Conservation (phyloP, 441 rosid species). For the Populus tomentosa region DNA sequence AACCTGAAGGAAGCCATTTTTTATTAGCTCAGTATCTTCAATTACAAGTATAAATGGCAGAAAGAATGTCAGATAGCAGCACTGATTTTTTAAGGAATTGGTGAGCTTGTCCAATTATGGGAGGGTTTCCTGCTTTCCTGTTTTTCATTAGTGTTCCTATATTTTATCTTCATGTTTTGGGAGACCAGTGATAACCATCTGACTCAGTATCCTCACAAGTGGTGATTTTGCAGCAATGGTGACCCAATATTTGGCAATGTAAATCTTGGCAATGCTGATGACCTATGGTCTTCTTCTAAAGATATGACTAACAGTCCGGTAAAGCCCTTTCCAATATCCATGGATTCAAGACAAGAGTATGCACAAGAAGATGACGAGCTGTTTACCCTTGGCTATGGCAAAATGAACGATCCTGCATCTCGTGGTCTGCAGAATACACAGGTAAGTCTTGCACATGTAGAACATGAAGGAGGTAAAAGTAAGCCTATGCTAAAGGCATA, state of each 20-base stretch:
- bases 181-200: slow-evolving; percentile 32
- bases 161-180: neutral
- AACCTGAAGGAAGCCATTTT: neutral
- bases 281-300: slow-evolving; percentile 77
- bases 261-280: slow-evolving; percentile 63
- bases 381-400: slow-evolving; percentile 33
- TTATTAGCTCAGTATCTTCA: neutral
- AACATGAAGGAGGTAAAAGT: slow-evolving; percentile 35
- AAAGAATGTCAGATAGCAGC: neutral
- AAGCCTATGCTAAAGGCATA: slow-evolving; percentile 37
- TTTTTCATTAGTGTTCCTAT: neutral
- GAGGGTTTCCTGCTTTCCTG: slow-evolving; percentile 4
- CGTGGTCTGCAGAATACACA: slow-evolving; percentile 31
- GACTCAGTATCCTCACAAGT: slow-evolving; percentile 88
- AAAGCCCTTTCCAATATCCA: slow-evolving; percentile 45
- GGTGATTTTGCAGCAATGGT: slow-evolving; percentile 94
- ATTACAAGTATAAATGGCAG: neutral
- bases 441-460: slow-evolving; percentile 26
- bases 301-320: slow-evolving; percentile 46
- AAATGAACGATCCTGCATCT: slow-evolving; percentile 41
- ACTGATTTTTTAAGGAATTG: slow-evolving; percentile 3
- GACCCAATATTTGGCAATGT: slow-evolving; percentile 76
- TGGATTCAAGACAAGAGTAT: slow-evolving; percentile 53
- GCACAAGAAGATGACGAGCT: slow-evolving; percentile 44
- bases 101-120: slow-evolving; percentile 15